Conservation (phyloP, 1,284 basidiomycete genomes). For the Cryptococcus sp. region DNA sequence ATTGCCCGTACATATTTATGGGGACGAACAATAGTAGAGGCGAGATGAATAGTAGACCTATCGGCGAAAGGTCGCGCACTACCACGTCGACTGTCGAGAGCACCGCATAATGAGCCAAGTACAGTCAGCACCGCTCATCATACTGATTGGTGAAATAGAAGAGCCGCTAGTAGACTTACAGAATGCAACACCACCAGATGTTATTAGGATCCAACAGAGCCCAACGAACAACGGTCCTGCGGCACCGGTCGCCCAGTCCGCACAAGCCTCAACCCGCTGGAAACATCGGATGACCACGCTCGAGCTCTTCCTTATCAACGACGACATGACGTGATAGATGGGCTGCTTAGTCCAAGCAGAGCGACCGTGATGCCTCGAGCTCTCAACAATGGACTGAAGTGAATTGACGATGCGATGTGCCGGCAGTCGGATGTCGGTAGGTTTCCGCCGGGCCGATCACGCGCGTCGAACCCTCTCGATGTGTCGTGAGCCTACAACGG, state of each 20-base stretch:
- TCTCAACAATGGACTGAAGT: too few species aligned
- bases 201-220: conserved; percentile 72
- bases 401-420: too few species aligned
- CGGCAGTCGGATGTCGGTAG: too few species aligned
- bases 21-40: conserved; percentile 73
- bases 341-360: too few species aligned
- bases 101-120: neutral
- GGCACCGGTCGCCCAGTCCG: conserved; percentile 79
- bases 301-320: conserved; percentile 44
- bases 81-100: conserved; percentile 68
- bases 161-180: conserved; percentile 61
- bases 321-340: too few species aligned
- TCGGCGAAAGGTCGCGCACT: conserved; percentile 58
- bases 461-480: too few species aligned
- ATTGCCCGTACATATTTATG: conserved; percentile 75
- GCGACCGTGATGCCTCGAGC: too few species aligned
- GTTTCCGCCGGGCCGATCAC: too few species aligned
- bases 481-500: too few species aligned
- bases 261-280: conserved; percentile 72
- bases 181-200: conserved; percentile 71
- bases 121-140: neutral
- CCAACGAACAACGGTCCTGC: conserved; percentile 87
- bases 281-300: conserved; percentile 78
- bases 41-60: conserved; percentile 57
- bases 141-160: neutral